phyloP scores from a whole-genome alignment of 495 filamentous ascomycete genomes.

The Annulohypoxylon maeteangense region DNA sequence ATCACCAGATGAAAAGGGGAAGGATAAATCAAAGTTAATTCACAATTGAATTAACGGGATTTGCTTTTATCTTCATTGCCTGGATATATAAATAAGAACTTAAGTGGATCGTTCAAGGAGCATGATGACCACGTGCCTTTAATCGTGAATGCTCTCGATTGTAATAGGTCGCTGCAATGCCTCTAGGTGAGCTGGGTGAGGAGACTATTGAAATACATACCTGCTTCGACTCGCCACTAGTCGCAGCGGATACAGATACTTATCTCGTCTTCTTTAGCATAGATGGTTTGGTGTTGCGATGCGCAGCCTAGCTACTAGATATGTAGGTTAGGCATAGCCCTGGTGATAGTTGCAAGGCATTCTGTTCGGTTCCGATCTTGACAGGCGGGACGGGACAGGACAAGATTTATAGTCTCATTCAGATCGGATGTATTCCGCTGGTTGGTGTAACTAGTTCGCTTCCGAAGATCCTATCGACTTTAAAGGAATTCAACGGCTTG shows the following conservation, averaged over 20 bases:
- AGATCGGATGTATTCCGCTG: neutral
- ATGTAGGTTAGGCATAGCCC: neutral
- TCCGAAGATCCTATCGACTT: neutral
- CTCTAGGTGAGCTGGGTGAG: neutral
- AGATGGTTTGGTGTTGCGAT: neutral
- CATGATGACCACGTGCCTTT: constrained; percentile 1
- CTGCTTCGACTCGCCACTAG: neutral
- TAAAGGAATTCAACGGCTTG: neutral
- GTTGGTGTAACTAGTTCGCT: constrained; percentile 4
- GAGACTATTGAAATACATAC: neutral
- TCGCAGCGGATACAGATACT: neutral
- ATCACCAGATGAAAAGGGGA: neutral
- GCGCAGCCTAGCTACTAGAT: neutral
- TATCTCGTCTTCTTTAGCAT: neutral
- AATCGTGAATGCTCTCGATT: neutral
- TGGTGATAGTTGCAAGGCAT: neutral
- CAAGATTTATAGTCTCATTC: neutral
- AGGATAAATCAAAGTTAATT: neutral
- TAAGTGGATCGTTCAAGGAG: neutral
- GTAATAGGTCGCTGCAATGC: neutral
- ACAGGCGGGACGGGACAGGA: neutral
- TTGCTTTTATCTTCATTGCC: neutral
- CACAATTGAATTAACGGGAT: neutral
- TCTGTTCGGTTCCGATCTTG: neutral
- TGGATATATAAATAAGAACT: constrained; percentile 1